Evolutionary conservation across 179 eudicot species (phyloP).

Genomic region (Spergularia azorica): DNA sequence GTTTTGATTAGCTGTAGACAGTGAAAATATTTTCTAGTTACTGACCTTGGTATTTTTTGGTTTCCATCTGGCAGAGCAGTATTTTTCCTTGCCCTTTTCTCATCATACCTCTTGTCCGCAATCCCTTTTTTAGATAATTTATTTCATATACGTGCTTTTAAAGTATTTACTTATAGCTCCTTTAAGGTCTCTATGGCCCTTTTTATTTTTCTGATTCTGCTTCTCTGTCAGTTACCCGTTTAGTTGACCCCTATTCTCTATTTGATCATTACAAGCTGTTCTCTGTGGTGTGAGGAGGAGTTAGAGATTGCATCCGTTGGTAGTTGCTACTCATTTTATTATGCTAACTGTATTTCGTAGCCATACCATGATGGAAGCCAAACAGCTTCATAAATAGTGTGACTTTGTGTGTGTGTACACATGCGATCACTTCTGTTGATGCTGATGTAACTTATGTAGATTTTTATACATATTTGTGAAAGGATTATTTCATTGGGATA

Average conservation of each 20-base stretch:
- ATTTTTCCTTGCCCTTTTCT: neutral
- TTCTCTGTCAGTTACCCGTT: neutral
- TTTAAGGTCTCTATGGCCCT: neutral
- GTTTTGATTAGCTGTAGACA: no score
- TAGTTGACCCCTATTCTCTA: neutral
- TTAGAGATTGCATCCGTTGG: neutral
- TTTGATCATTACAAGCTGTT: no score
- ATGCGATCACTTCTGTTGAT: no score
- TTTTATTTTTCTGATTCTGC: neutral
- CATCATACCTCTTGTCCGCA: neutral
- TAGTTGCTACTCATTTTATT: neutral
- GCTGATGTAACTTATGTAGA: no score
- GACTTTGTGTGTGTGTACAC: no score
- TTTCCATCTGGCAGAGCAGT: neutral
- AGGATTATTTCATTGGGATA: no score
- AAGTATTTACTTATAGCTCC: neutral
- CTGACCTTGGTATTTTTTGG: neutral
- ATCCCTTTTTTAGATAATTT: neutral
- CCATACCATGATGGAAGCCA: neutral
- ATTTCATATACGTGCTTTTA: neutral
- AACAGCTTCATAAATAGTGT: no score
- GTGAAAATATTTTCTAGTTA: neutral
- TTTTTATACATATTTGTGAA: no score
- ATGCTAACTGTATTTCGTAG: neutral
- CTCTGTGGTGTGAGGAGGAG: neutral